Evolutionary conservation across 176 grass and related monocot species (phyloP).

Genomic region (Phoenix dactylifera): DNA sequence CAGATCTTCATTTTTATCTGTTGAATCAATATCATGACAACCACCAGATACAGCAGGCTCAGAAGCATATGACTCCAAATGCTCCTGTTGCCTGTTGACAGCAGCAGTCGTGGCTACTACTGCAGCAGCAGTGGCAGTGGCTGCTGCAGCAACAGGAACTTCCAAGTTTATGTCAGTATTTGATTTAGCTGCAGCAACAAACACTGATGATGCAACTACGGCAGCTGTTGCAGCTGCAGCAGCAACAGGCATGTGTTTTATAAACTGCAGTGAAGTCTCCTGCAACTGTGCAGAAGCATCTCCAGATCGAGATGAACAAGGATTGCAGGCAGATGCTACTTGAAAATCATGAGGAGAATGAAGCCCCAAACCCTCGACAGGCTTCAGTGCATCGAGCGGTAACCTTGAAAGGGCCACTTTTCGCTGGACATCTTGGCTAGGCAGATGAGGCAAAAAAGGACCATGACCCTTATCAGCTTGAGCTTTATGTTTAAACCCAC

Average conservation of each 20-base stretch:
- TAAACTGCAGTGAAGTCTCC: slow-evolving; percentile 12
- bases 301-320: slow-evolving; percentile 6
- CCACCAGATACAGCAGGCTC: slow-evolving; percentile 43
- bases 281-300: slow-evolving; percentile 3
- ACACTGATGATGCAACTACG: slow-evolving; percentile 91
- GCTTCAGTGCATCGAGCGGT: slow-evolving; percentile 40
- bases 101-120: slow-evolving; percentile 84
- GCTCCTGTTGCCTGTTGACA: slow-evolving; percentile 43
- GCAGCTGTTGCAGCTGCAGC: slow-evolving; percentile 97
- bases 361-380: slow-evolving; percentile 39
- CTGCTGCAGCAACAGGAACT: slow-evolving; percentile 73
- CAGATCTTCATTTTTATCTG: slow-evolving; percentile 27
- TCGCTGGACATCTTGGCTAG: background rate
- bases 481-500: background rate
- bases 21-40: slow-evolving; percentile 31
- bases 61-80: slow-evolving; percentile 37
- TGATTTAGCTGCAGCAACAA: slow-evolving; percentile 82
- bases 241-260: slow-evolving; percentile 63
- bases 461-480: slow-evolving; percentile 39
- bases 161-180: slow-evolving; percentile 72
- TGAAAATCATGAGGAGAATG: slow-evolving; percentile 15
- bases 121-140: slow-evolving; percentile 87
- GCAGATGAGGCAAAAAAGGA: slow-evolving; percentile 37
- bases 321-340: background rate
- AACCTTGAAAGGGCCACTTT: background rate